Percentiles rank a stretch among this genome's conserved stretches.
Conservation (phyloP, 805 yeast species). For the Kodamaea fukazawae region DNA sequence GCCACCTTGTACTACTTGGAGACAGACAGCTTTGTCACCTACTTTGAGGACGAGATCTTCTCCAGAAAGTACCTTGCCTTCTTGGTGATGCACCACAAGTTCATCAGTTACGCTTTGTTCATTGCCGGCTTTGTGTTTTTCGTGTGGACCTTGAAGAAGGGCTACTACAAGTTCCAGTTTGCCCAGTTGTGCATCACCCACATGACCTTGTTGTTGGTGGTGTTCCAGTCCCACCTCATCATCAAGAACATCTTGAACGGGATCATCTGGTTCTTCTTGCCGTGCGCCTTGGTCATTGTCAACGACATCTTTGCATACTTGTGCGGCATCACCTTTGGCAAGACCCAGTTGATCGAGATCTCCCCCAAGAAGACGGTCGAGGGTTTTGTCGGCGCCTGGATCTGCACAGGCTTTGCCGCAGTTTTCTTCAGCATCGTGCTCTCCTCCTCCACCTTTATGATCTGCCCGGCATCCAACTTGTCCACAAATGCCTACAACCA, state of each 20-base stretch:
- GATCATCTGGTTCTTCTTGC: conserved; percentile 89
- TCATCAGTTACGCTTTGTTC: conserved; percentile 79
- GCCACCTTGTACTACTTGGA: conserved; percentile 89
- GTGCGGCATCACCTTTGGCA: conserved; percentile 96
- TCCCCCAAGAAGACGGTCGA: conserved; percentile 98
- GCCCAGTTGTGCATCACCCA: conserved; percentile 92
- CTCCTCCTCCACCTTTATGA: conserved; percentile 67
- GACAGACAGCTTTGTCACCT: conserved; percentile 75
- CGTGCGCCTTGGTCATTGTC: conserved; percentile 86
- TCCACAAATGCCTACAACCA: conserved; percentile 60
- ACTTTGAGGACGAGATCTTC: conserved; percentile 53
- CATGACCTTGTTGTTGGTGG: conserved; percentile 86
- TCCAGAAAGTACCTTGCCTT: conserved; percentile 53
- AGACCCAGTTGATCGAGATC: conserved; percentile 85
- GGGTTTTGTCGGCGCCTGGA: conserved; percentile 97
- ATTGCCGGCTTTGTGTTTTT: conserved; percentile 86
- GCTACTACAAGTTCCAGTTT: conserved; percentile 87
- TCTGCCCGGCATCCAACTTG: conserved; percentile 79
- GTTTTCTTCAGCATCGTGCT: conserved; percentile 62
- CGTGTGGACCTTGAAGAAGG: conserved; percentile 85
- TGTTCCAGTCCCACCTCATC: conserved; percentile 90
- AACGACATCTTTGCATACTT: conserved; percentile 96
- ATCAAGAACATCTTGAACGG: conserved; percentile 88
- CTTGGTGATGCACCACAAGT: conserved; percentile 74
- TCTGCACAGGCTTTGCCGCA: conserved; percentile 80